Percentiles rank a stretch among this genome's conserved stretches.
Conservation (phyloP, 1,284 basidiomycete species). For the Afroboletus lepidellus region DNA sequence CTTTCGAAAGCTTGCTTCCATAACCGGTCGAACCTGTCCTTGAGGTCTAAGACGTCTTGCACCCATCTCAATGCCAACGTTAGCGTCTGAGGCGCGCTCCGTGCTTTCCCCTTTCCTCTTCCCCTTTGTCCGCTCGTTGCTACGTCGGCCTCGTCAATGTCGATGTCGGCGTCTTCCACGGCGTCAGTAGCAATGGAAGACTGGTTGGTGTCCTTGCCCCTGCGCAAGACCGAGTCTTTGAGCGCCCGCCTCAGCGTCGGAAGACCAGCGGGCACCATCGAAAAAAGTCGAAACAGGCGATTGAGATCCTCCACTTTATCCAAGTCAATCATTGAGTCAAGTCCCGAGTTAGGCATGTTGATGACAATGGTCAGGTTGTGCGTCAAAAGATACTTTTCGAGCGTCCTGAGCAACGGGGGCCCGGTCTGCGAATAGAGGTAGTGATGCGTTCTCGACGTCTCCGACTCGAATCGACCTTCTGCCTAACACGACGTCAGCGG, state of each 20-base stretch:
- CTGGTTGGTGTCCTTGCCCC: constrained; percentile 84
- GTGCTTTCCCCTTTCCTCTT: constrained; percentile 66
- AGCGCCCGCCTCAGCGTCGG: constrained; percentile 66
- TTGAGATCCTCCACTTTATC: constrained; percentile 78
- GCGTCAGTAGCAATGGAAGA: constrained; percentile 41
- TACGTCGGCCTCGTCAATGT: constrained; percentile 38
- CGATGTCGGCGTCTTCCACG: constrained; percentile 37
- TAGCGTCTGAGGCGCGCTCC: constrained; percentile 47
- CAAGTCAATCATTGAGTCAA: constrained; percentile 86
- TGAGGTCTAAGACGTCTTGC: constrained; percentile 86
- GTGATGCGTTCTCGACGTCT: constrained; percentile 85
- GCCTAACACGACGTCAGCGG: constrained; percentile 53
- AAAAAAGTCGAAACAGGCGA: constrained; percentile 81
- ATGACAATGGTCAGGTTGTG: constrained; percentile 78
- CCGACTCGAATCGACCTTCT: constrained; percentile 80
- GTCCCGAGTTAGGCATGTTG: constrained; percentile 80
- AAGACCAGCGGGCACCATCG: constrained; percentile 69
- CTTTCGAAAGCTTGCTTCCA: constrained; percentile 71
- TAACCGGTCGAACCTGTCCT: constrained; percentile 85
- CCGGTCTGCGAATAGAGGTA: constrained; percentile 84
- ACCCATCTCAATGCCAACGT: constrained; percentile 88
- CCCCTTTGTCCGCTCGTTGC: constrained; percentile 49
- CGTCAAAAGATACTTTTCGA: constrained; percentile 78
- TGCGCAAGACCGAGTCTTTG: constrained; percentile 70
- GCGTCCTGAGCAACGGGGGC: constrained; percentile 67